Evolutionary conservation across 176 grass and related monocot genomes (phyloP).

Genomic region (Echinochloa phyllopogon): DNA sequence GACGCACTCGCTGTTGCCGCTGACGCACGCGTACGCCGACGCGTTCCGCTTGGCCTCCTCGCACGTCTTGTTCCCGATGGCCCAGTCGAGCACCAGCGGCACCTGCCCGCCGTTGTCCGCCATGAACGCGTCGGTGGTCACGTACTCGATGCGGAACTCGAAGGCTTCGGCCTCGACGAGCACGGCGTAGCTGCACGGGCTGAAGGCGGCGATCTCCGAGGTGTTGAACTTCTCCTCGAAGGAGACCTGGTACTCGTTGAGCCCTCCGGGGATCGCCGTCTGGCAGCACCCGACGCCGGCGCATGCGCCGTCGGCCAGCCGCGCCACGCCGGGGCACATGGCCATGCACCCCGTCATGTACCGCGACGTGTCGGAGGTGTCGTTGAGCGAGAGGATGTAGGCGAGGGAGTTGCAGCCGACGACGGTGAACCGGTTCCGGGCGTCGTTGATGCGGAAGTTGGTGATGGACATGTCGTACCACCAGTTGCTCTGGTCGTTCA

Average conservation of each 20-base stretch:
- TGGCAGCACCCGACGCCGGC: slow-evolving; percentile 81
- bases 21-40: slow-evolving; percentile 59
- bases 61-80: slow-evolving; percentile 61
- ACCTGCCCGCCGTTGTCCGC: background rate
- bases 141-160: slow-evolving; percentile 52
- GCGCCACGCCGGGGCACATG: slow-evolving; percentile 37
- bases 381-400: slow-evolving; percentile 44
- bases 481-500: slow-evolving; percentile 31
- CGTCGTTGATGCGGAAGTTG: slow-evolving; percentile 63
- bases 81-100: slow-evolving; percentile 76
- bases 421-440: slow-evolving; percentile 66
- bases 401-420: slow-evolving; percentile 74
- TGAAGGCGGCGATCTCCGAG: slow-evolving; percentile 20
- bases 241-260: slow-evolving; percentile 42
- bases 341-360: slow-evolving; percentile 67
- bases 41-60: slow-evolving; percentile 39
- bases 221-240: slow-evolving; percentile 56
- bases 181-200: slow-evolving; percentile 61
- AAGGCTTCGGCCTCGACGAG: slow-evolving; percentile 61
- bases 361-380: background rate
- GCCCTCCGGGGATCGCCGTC: slow-evolving; percentile 52
- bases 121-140: slow-evolving; percentile 55
- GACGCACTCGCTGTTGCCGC: slow-evolving; percentile 48
- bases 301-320: slow-evolving; percentile 54
- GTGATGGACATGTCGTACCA: slow-evolving; percentile 55